These are phyloP conservation scores for Salix caprea DNA, from an alignment of 345 rosid species.

Conservation along the genomic window DNA sequence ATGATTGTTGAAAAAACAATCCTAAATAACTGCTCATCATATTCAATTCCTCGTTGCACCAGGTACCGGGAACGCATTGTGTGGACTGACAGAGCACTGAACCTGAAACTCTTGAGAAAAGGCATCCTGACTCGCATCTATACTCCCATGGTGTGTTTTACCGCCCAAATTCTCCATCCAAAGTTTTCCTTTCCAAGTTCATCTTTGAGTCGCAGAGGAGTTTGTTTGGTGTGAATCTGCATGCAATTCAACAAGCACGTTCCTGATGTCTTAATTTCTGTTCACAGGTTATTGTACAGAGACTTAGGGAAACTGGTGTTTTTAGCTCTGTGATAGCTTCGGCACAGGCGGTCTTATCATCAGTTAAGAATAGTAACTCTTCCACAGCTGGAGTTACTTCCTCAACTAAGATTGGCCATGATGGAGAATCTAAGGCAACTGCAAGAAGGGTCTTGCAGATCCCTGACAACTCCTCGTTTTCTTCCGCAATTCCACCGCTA, in stretches of 20 bases:
- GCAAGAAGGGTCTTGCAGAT: conserved; percentile 49
- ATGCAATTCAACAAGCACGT: background rate
- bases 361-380: conserved; percentile 38
- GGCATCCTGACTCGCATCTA: conserved; percentile 76
- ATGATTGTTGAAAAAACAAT: background rate
- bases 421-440: conserved; percentile 40
- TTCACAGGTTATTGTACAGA: conserved; percentile 66
- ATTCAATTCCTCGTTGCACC: background rate
- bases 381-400: conserved; percentile 27
- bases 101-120: conserved; percentile 61
- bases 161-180: background rate
- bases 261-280: background rate
- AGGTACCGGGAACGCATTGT: conserved; percentile 83
- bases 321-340: conserved; percentile 53
- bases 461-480: conserved; percentile 9
- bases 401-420: conserved; percentile 48
- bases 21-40: background rate
- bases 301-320: conserved; percentile 67
- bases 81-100: conserved; percentile 62
- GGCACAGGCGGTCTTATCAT: conserved; percentile 32
- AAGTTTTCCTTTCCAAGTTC: background rate
- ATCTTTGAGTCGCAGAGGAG: background rate
- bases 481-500: conserved; percentile 53
- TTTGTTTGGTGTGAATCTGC: background rate
- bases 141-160: conserved; percentile 73